phyloP scores from a whole-genome alignment of 768 basidiomycete genomes.

The Rhizopogon sp. region DNA sequence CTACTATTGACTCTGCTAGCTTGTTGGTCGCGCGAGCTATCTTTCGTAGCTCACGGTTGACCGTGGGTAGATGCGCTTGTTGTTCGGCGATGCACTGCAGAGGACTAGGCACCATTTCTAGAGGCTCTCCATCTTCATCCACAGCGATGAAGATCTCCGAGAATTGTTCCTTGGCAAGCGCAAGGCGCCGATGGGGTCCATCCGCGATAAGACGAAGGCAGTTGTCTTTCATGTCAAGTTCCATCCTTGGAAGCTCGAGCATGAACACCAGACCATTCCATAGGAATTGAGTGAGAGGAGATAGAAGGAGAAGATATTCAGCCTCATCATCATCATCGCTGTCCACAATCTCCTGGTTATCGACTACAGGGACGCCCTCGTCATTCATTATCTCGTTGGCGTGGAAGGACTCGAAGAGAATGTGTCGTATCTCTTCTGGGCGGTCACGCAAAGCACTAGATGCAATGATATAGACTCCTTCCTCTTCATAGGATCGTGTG shows the following conservation, averaged over 20 bases:
- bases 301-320: conserved; percentile 80
- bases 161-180: conserved; percentile 74
- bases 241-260: conserved; percentile 66
- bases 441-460: conserved; percentile 70
- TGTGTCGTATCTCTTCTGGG: conserved; percentile 69
- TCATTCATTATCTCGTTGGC: conserved; percentile 55
- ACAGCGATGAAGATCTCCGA: conserved; percentile 53
- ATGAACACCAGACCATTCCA: conserved; percentile 91
- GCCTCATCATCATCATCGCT: conserved; percentile 53
- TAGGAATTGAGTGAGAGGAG: conserved; percentile 80
- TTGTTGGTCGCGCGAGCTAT: conserved; percentile 87
- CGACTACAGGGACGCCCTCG: conserved; percentile 45
- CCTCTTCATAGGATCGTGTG: conserved; percentile 78
- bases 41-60: conserved; percentile 86
- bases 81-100: conserved; percentile 62
- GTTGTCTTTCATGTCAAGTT: conserved; percentile 81
- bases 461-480: conserved; percentile 91
- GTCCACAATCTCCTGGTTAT: conserved; percentile 34
- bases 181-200: conserved; percentile 74
- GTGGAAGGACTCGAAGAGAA: conserved; percentile 83
- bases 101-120: conserved; percentile 37
- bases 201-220: conserved; percentile 92
- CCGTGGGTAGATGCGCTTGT: conserved; percentile 85
- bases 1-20: conserved; percentile 88
- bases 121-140: conserved; percentile 57